Evolutionary conservation across 352 stramenopile species (phyloP), one percentile per base, ranked within the genome.

Genomic region (Achlya hypogyna): DNA sequence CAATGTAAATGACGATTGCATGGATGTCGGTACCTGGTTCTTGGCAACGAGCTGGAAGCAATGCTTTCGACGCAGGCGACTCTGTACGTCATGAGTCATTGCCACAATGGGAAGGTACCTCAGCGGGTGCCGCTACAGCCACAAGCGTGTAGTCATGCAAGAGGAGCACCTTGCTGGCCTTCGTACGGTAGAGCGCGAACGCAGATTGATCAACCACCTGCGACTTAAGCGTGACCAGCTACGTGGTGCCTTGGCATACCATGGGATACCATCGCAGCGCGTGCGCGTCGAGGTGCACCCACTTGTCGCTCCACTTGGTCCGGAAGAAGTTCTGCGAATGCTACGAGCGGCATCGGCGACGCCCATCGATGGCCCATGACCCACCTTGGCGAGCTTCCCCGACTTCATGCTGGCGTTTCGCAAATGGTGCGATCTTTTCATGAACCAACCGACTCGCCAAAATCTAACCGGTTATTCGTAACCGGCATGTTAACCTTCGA

Each of bases 231-330:
- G 25, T 38, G 27, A n/a, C 31, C 29, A 60, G 12, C 8, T 42
- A 4, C 23, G 25, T 8, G n/a, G 25, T 1, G 18, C 22, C 5
- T 3, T 14, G 32, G 35, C n/a, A 75, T 45, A 76, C 75, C 75
- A 92, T 89, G 23, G 81, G 76, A 56, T 88, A 89, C 69, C 82
- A 90, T 40, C 85, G 88, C 70, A 92, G 78, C 69, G 79, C 29
- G n/a, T 73, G 73, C 32, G 78, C 78, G 63, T 92, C 83, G 34
- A 89, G 68, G 40, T 89, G 82, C 5, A 87, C 82, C 84, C 84
- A 90, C 53, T 90, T 92, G 62, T 88, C 84, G 29, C 72, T 89
- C 84, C 84, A 92, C 72, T 87, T 87, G 6, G 79, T 65, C 0
- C 84, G 80, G 60, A 90, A 87, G 14, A 92, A 51, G 0, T 78